These are phyloP conservation scores for Colletotrichum orchidophilum DNA, from an alignment of 2,329 filamentous ascomycete genomes.

Conservation along the genomic window DNA sequence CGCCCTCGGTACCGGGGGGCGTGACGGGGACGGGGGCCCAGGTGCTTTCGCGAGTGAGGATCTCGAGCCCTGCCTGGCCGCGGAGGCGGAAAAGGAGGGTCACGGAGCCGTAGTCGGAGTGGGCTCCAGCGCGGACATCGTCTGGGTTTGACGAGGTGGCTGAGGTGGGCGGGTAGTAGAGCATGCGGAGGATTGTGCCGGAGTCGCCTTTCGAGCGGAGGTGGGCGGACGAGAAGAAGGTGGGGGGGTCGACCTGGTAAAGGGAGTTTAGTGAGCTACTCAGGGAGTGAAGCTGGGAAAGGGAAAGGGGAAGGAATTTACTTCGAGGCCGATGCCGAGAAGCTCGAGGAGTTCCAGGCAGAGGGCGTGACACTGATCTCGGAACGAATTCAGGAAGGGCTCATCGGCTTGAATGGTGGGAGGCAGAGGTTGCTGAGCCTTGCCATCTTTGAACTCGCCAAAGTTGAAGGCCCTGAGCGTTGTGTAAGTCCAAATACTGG, in stretches of 20 bases:
- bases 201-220: constrained; percentile 55
- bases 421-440: constrained; percentile 82
- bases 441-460: constrained; percentile 75
- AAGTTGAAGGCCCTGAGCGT: constrained; percentile 85
- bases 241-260: constrained; percentile 53
- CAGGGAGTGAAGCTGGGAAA: background rate
- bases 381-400: constrained; percentile 71
- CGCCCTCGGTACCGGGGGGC: constrained; percentile 67
- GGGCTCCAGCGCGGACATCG: constrained; percentile 88
- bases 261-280: constrained; percentile 9
- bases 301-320: constrained; percentile 43
- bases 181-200: constrained; percentile 71
- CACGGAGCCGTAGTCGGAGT: constrained; percentile 84
- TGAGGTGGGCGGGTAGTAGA: constrained; percentile 73
- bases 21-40: constrained; percentile 75
- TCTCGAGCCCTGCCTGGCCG: constrained; percentile 87
- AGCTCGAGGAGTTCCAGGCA: constrained; percentile 79
- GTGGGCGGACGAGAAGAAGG: constrained; percentile 66
- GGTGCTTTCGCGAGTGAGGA: constrained; percentile 66
- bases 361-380: constrained; percentile 74
- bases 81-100: constrained; percentile 86
- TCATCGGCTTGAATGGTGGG: constrained; percentile 67
- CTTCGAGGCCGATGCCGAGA: constrained; percentile 80
- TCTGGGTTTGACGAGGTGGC: constrained; percentile 53
- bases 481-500: constrained; percentile 1